phyloP scores from a whole-genome alignment of 1,284 basidiomycete species.

The Inonotus obliquus region DNA sequence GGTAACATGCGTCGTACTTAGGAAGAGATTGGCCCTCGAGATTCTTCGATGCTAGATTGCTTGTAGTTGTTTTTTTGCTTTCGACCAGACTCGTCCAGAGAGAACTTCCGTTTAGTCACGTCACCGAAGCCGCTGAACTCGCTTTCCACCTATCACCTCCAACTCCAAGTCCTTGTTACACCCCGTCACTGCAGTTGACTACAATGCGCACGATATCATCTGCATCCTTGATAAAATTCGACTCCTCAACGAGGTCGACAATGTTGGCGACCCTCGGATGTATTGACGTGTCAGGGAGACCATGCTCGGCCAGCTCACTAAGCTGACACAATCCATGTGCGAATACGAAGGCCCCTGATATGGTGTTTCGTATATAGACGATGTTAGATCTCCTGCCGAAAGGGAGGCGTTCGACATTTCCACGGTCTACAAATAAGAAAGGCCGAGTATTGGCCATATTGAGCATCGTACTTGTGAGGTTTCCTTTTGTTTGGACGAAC shows the following conservation, averaged over 20 bases:
- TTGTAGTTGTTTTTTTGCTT: too few relatives aligned
- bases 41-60: too few relatives aligned
- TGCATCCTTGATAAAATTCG: slow-evolving; percentile 33
- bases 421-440: neutral
- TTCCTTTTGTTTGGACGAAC: slow-evolving; percentile 25
- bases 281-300: slow-evolving; percentile 38
- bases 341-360: neutral
- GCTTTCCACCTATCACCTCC: slow-evolving; percentile 41
- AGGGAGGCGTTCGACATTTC: slow-evolving; percentile 38
- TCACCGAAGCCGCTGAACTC: slow-evolving; percentile 31
- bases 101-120: neutral
- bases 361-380: slow-evolving; percentile 42
- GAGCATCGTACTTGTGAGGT: slow-evolving; percentile 34
- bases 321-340: slow-evolving; percentile 40
- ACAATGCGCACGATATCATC: slow-evolving; percentile 34
- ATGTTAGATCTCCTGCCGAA: slow-evolving; percentile 55
- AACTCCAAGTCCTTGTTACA: slow-evolving; percentile 50
- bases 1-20: too few relatives aligned
- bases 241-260: slow-evolving; percentile 26
- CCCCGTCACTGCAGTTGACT: slow-evolving; percentile 40
- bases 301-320: slow-evolving; percentile 41
- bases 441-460: slow-evolving; percentile 26
- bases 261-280: slow-evolving; percentile 34
- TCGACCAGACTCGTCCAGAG: neutral
- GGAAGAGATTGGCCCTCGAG: too few relatives aligned